These are phyloP conservation scores for Hordeum pubiflorum DNA, from an alignment of 202 grass and related monocot genomes.

Conservation along the genomic window DNA sequence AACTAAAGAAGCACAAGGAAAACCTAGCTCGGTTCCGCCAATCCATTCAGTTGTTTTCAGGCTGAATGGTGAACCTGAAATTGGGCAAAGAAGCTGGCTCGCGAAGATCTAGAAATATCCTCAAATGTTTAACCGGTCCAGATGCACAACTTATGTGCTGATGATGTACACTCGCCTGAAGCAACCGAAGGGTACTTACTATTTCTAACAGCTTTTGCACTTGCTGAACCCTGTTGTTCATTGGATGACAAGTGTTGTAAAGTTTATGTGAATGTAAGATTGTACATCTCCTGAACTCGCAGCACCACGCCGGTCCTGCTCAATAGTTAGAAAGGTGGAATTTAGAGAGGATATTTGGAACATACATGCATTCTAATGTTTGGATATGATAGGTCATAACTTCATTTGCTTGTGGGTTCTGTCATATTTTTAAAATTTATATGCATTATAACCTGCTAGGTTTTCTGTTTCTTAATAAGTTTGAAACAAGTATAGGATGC, in stretches of 20 bases:
- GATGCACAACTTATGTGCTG: not conserved
- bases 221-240: not conserved
- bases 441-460: too few relatives aligned
- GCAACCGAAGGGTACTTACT: not conserved
- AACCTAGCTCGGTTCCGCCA: too few relatives aligned
- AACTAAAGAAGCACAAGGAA: not conserved
- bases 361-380: not conserved
- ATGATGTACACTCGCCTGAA: not conserved
- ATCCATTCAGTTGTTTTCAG: not conserved
- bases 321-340: not conserved
- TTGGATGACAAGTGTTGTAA: not conserved
- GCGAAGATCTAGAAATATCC: not conserved
- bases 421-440: not conserved
- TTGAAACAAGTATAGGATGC: not conserved
- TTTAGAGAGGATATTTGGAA: not conserved
- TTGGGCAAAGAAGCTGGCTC: not conserved
- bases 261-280: slow-evolving; percentile 3
- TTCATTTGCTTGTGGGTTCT: not conserved
- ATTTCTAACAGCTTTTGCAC: not conserved
- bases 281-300: not conserved
- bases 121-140: not conserved
- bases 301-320: not conserved
- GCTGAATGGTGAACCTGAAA: slow-evolving; percentile 5
- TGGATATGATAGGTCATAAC: not conserved
- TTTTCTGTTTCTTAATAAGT: not conserved